Percentiles rank a stretch among this genome's conserved stretches.
Evolutionary conservation across 768 basidiomycete genomes (phyloP).

Genomic region (Tylopilus rubrobrunneus): DNA sequence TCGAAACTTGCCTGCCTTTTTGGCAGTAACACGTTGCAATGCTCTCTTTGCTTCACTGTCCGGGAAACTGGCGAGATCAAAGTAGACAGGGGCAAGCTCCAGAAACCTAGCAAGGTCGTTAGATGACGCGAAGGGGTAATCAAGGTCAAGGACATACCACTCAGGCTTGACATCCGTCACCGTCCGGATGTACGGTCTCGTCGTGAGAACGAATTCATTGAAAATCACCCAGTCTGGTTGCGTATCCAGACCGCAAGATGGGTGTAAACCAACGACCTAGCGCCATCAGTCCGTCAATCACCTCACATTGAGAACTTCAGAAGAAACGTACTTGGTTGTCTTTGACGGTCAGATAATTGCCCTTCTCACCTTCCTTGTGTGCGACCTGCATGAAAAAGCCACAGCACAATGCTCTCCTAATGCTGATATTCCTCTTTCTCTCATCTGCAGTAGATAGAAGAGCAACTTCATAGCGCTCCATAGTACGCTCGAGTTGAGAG

Average conservation of each 20-base stretch:
- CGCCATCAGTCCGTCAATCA: neutral
- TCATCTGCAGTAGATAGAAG: slow-evolving; percentile 66
- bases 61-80: slow-evolving; percentile 59
- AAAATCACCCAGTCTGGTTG: slow-evolving; percentile 91
- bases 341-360: slow-evolving; percentile 86
- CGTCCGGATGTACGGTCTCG: slow-evolving; percentile 83
- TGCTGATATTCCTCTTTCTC: slow-evolving; percentile 64
- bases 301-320: too few relatives aligned
- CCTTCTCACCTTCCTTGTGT: slow-evolving; percentile 90
- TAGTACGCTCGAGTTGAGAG: slow-evolving; percentile 78
- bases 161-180: slow-evolving; percentile 84
- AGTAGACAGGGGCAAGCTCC: slow-evolving; percentile 64
- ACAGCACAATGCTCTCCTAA: slow-evolving; percentile 80
- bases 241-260: slow-evolving; percentile 81
- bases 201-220: slow-evolving; percentile 94
- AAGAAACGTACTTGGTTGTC: slow-evolving; percentile 73
- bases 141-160: slow-evolving; percentile 51
- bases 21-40: slow-evolving; percentile 51
- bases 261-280: slow-evolving; percentile 45
- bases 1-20: too few relatives aligned
- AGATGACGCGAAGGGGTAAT: neutral
- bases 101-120: slow-evolving; percentile 44
- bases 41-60: slow-evolving; percentile 71
- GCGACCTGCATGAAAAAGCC: slow-evolving; percentile 99
- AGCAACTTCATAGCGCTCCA: slow-evolving; percentile 88